Conservation (phyloP, 169 alveolate species). For the Nephromyces sp. region DNA sequence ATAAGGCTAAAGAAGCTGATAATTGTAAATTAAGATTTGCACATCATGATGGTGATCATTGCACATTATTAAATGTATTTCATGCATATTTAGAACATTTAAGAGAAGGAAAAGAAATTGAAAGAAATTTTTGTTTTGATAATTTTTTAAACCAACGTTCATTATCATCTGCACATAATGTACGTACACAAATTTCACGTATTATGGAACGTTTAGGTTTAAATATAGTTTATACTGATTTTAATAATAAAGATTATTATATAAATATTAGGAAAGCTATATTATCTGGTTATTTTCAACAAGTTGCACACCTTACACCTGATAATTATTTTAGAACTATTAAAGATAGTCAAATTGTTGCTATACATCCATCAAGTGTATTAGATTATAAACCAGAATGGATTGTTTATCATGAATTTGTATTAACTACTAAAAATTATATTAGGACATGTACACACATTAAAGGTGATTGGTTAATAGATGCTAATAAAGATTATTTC, state of each 20-base stretch:
- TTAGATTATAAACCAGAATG: slow-evolving; percentile 85
- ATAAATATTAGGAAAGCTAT: slow-evolving; percentile 39
- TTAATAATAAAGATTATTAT: slow-evolving; percentile 33
- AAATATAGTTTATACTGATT: slow-evolving; percentile 28
- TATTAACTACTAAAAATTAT: slow-evolving; percentile 90
- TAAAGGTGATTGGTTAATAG: slow-evolving; percentile 82
- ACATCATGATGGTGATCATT: slow-evolving; percentile 94
- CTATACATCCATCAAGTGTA: slow-evolving; percentile 94
- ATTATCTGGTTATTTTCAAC: slow-evolving; percentile 31
- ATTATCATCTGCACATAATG: slow-evolving; percentile 71
- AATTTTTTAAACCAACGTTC: slow-evolving; percentile 70
- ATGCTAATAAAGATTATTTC: slow-evolving; percentile 75
- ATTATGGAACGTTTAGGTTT: slow-evolving; percentile 38
- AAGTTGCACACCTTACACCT: slow-evolving; percentile 44
- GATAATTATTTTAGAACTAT: slow-evolving; percentile 84
- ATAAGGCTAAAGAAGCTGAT: slow-evolving; percentile 40
- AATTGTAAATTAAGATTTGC: slow-evolving; percentile 71
- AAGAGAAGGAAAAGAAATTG: slow-evolving; percentile 53
- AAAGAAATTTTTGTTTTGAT: slow-evolving; percentile 73
- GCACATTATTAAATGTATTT: slow-evolving; percentile 82
- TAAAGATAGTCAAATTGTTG: slow-evolving; percentile 89
- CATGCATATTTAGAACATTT: slow-evolving; percentile 49
- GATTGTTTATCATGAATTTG: slow-evolving; percentile 83
- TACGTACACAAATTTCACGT: slow-evolving; percentile 75
- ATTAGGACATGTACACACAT: slow-evolving; percentile 85